Conservation (phyloP, 2,329 filamentous ascomycete species). For the Fusarium sp. region DNA sequence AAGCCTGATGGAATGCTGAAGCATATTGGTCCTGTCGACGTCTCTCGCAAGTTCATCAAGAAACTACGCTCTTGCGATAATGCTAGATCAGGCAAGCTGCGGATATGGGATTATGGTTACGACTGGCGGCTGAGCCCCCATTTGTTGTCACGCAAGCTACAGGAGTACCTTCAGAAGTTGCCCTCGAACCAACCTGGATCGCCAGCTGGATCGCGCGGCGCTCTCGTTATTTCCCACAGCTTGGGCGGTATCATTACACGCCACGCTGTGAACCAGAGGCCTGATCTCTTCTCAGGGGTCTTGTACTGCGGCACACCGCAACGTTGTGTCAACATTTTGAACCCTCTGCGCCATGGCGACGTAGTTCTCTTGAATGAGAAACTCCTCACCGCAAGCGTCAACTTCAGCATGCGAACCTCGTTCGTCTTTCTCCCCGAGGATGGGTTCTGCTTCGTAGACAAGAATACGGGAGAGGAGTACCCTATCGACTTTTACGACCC, state of each 20-base stretch:
- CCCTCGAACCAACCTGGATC: conserved; percentile 74
- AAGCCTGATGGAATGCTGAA: conserved; percentile 89
- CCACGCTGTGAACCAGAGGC: conserved; percentile 84
- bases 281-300: conserved; percentile 86
- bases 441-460: conserved; percentile 88
- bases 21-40: conserved; percentile 90
- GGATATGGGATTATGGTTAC: conserved; percentile 91
- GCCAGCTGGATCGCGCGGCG: conserved; percentile 68
- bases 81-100: conserved; percentile 72
- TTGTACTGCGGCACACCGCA: conserved; percentile 87
- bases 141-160: conserved; percentile 75
- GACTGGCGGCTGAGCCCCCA: conserved; percentile 92
- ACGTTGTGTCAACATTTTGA: conserved; percentile 89
- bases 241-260: conserved; percentile 88
- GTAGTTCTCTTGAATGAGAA: conserved; percentile 89
- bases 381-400: conserved; percentile 89
- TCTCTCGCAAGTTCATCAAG: conserved; percentile 83
- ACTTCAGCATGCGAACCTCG: conserved; percentile 88
- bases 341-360: conserved; percentile 90
- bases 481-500: conserved; percentile 84
- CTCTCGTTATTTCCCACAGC: conserved; percentile 84
- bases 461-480: conserved; percentile 80
- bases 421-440: conserved; percentile 87
- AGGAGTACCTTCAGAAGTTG: conserved; percentile 75
- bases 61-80: conserved; percentile 79